These are phyloP conservation scores for Aureobasidium mangrovei DNA, from an alignment of 2,329 filamentous ascomycete genomes.

Conservation along the genomic window DNA sequence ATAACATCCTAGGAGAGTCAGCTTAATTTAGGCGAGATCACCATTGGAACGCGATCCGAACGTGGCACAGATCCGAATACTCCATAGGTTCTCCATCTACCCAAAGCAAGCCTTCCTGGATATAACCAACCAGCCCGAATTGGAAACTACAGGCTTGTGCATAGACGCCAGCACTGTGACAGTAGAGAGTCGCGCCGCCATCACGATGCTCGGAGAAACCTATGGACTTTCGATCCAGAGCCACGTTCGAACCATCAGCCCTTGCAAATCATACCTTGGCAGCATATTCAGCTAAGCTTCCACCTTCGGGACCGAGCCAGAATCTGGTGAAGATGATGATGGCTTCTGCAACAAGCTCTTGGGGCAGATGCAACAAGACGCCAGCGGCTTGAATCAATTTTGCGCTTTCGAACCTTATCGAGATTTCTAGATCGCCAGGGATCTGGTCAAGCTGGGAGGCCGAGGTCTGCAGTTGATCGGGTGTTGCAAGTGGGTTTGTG, in stretches of 20 bases:
- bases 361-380: constrained; percentile 71
- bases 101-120: no score
- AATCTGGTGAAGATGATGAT: constrained; percentile 75
- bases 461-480: constrained; percentile 56
- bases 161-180: background rate
- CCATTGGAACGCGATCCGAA: background rate
- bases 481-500: constrained; percentile 62
- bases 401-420: constrained; percentile 62
- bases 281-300: constrained; percentile 42
- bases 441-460: constrained; percentile 49
- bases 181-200: background rate
- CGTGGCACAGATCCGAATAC: background rate
- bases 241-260: constrained; percentile 2
- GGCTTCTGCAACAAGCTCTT: constrained; percentile 77
- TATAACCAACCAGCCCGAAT: background rate
- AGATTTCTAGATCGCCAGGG: constrained; percentile 61
- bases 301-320: constrained; percentile 55
- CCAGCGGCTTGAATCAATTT: constrained; percentile 70
- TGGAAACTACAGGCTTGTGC: background rate
- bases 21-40: background rate
- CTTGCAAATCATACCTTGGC: constrained; percentile 35
- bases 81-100: background rate
- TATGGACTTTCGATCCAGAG: background rate
- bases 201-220: background rate
- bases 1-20: constrained; percentile 59